Evolutionary conservation across 768 basidiomycete species (phyloP), one percentile per base, ranked within the genome.

Genomic region (Tricholoma hemisulphureum): DNA sequence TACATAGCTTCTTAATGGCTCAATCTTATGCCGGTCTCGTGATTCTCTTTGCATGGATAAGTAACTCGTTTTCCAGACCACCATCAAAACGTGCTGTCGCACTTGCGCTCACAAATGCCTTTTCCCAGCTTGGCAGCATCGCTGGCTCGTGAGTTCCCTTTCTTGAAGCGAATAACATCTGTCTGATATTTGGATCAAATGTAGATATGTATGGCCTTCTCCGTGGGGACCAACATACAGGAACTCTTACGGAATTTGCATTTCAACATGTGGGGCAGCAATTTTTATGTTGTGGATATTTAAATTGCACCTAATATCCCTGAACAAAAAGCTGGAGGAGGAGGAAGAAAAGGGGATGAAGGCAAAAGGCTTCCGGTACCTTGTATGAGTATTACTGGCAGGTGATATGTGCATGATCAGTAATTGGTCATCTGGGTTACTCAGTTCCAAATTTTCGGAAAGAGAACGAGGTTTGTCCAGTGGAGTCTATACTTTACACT

Each of bases 31-130:
- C 86, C 0, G 90, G 83, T 4, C 90, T 88, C 71, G 82, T 92
- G 60, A 79, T 81, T 55, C 85, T 89, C 56, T 67, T 80, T 45
- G 77, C 81, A 1, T 84, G 82, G 82, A 74, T 77, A 9, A 80
- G 78, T 57, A 75, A 77, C 26, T 75, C 80, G 16, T 74, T 83
- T 16, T 67, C 77, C 6, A 68, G 84, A n/a, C 86, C 93, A 23
- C 80, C 91, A 5, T 84, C 87, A n/a, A 95, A 95, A 72, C 86
- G 93, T 5, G 89, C 93, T 2, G 88, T 94, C n/a, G 88, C 88
- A 10, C 77, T 96, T 49, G 94, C 92, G 1, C 73, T 91, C 59
- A 83, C 94, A 64, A 93, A 95, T 69, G 83, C 87, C 39, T 84
- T 92, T 66, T 87, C 88, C 8, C 86, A 91, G 65, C 77, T 91